These are phyloP conservation scores for Citeromyces hawaiiensis DNA, from an alignment of 1,139 yeast genomes.

Conservation along the genomic window DNA sequence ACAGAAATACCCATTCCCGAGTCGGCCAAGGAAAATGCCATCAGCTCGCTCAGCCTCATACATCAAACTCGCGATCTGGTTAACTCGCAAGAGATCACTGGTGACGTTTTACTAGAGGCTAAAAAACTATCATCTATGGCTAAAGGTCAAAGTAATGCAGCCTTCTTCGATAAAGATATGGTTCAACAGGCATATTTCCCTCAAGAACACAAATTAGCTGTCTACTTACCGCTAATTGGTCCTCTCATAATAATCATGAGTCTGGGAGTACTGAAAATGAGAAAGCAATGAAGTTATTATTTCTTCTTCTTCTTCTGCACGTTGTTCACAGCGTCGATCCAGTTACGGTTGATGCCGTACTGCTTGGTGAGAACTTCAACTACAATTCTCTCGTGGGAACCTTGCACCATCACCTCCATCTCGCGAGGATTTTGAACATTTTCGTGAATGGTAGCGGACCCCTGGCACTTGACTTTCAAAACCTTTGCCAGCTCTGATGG, in stretches of 20 bases:
- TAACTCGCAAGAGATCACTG: conserved; percentile 20
- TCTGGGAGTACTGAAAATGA: conserved; percentile 36
- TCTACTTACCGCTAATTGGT: conserved; percentile 78
- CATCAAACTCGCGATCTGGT: conserved; percentile 17
- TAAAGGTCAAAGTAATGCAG: conserved; percentile 46
- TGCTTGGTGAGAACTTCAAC: conserved; percentile 45
- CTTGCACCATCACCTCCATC: conserved; percentile 72
- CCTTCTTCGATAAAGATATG: conserved; percentile 90
- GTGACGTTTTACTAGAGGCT: conserved; percentile 18
- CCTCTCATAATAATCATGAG: conserved; percentile 65
- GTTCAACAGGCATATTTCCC: conserved; percentile 92
- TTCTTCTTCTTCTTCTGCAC: conserved; percentile 41
- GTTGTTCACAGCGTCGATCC: conserved; percentile 57
- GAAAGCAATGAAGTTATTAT: conserved; percentile 3
- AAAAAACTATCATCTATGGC: conserved; percentile 42
- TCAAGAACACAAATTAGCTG: conserved; percentile 88
- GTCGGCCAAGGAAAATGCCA: conserved; percentile 35
- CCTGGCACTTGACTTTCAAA: conserved; percentile 72
- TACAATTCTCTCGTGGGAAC: conserved; percentile 65
- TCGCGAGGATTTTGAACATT: conserved; percentile 32
- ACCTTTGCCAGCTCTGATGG: conserved; percentile 56
- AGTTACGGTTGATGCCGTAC: conserved; percentile 41
- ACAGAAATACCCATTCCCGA: conserved; percentile 76
- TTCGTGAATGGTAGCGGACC: conserved; percentile 65
- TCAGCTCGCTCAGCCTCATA: conserved; percentile 24